Evolutionary conservation across 805 yeast genomes (phyloP).

Genomic region (Lachancea nothofagi): DNA sequence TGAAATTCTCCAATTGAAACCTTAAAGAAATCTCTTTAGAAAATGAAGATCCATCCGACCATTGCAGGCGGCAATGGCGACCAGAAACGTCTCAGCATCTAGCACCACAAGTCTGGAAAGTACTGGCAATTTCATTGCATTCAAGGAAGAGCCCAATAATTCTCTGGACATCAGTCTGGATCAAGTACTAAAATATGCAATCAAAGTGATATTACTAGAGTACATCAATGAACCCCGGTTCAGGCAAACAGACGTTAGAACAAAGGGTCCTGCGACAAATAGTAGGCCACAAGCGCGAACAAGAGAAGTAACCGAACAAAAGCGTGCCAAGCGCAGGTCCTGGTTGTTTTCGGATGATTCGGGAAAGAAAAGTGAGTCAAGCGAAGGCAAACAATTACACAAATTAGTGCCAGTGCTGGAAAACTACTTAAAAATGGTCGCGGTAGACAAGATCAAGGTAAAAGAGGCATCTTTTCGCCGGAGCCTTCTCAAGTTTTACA

Average conservation of each 20-base stretch:
- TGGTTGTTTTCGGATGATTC: constrained; percentile 2
- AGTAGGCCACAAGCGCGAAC: neutral
- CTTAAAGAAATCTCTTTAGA: neutral
- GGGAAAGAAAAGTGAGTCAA: neutral
- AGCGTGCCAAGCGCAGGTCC: constrained; percentile 6
- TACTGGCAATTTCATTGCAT: neutral
- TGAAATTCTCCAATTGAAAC: neutral
- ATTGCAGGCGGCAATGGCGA: neutral
- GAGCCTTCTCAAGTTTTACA: constrained; percentile 57
- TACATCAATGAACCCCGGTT: constrained; percentile 63
- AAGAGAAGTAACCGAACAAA: neutral
- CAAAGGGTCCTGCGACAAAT: neutral
- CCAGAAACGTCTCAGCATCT: constrained; percentile 4
- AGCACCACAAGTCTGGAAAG: constrained; percentile 2
- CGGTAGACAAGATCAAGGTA: constrained; percentile 38
- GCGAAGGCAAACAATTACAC: constrained; percentile 21
- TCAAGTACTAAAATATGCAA: constrained; percentile 41
- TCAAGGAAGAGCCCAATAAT: neutral
- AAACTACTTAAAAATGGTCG: constrained; percentile 39
- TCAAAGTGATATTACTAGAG: constrained; percentile 52
- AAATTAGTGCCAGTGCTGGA: constrained; percentile 36
- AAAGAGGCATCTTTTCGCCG: constrained; percentile 45
- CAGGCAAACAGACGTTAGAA: constrained; percentile 24
- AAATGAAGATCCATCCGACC: neutral
- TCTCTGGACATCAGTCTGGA: neutral